These are phyloP conservation scores for Prototheca cutis DNA, from an alignment of 163 green algal species.

Conservation along the genomic window DNA sequence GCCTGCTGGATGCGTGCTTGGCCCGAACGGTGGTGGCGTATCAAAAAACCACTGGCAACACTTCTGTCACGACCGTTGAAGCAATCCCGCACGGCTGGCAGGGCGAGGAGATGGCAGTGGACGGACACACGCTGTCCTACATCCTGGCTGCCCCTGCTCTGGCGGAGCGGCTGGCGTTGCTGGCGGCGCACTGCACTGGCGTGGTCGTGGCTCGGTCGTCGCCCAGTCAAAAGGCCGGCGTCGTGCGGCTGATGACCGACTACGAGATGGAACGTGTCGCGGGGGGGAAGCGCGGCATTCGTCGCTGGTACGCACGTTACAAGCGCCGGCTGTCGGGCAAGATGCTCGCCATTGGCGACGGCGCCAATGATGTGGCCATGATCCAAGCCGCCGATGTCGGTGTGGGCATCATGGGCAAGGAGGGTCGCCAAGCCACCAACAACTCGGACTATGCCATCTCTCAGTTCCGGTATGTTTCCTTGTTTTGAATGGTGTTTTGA, in stretches of 20 bases:
- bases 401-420: constrained; percentile 81
- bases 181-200: constrained; percentile 42
- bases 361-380: constrained; percentile 91
- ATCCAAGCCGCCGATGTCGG: constrained; percentile 80
- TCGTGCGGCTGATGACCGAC: constrained; percentile 63
- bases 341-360: constrained; percentile 72
- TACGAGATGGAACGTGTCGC: constrained; percentile 42
- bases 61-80: not conserved
- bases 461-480: constrained; percentile 75
- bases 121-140: constrained; percentile 51
- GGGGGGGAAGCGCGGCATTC: constrained; percentile 9
- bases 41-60: not conserved
- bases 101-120: constrained; percentile 55
- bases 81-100: constrained; percentile 20
- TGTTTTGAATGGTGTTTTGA: too few species aligned
- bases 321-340: constrained; percentile 25
- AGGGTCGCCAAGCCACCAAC: constrained; percentile 84
- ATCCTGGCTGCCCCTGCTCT: constrained; percentile 37
- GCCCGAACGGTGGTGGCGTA: not conserved
- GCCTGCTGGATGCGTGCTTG: constrained; percentile 10
- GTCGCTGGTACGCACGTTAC: constrained; percentile 25
- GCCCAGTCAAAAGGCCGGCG: constrained; percentile 71
- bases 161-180: constrained; percentile 35
- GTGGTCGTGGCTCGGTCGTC: constrained; percentile 71
- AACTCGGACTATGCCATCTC: constrained; percentile 75